Percentiles rank a stretch among this genome's conserved stretches.
These are phyloP conservation scores for Begonia fuchsioides DNA, from an alignment of 306 rosid genomes.

Conservation along the genomic window DNA sequence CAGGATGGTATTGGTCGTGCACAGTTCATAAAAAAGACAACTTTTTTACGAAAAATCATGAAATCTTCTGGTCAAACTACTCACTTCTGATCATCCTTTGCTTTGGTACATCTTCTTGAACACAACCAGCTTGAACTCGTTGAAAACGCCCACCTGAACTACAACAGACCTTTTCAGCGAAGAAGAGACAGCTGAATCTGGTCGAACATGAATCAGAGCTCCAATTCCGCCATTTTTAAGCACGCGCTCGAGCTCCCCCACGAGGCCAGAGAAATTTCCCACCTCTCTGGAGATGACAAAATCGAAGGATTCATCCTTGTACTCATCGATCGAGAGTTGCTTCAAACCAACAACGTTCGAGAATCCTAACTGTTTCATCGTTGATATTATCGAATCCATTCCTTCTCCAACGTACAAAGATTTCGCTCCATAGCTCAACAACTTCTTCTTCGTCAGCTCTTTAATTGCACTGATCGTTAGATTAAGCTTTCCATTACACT, in stretches of 20 bases:
- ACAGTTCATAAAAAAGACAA: conserved; percentile 37
- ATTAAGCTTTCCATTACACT: conserved; percentile 24
- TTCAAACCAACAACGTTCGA: conserved; percentile 23
- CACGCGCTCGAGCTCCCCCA: conserved; percentile 66
- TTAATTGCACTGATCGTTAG: conserved; percentile 29
- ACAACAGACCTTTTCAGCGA: conserved; percentile 40
- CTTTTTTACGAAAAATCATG: too few relatives aligned
- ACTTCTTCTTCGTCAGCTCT: conserved; percentile 19
- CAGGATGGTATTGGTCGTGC: too few relatives aligned
- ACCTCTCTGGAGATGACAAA: conserved; percentile 52
- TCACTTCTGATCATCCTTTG: conserved; percentile 8
- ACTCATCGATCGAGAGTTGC: conserved; percentile 25
- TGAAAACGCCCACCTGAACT: conserved; percentile 30
- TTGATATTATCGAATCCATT: conserved; percentile 19
- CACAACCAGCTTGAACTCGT: conserved; percentile 32
- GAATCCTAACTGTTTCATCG: conserved; percentile 53
- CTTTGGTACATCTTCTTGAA: conserved; percentile 48
- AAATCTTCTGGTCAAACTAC: too few relatives aligned
- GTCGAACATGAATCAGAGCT: conserved; percentile 46
- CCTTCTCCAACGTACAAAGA: conserved; percentile 55
- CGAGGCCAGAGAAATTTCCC: conserved; percentile 49
- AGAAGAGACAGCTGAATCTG: conserved; percentile 34
- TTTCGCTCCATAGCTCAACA: conserved; percentile 22
- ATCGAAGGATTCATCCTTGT: conserved; percentile 34
- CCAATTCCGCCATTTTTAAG: conserved; percentile 67